Base-by-base conservation (phyloP, 1,284 basidiomycete species). In the Athelia sp. region DNA sequence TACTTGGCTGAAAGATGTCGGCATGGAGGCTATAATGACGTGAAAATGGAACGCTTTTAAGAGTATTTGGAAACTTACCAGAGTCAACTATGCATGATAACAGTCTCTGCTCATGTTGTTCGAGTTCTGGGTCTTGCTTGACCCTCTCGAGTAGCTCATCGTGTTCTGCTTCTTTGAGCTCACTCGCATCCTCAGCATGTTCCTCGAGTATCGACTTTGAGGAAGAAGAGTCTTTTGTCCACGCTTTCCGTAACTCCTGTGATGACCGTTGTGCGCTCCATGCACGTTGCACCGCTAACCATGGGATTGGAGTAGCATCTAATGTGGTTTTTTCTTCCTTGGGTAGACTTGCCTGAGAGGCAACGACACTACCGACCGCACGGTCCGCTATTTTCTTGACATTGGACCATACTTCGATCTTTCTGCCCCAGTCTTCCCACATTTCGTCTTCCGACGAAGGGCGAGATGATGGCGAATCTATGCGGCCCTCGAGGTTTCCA, bases 1-100 rank as follows among this genome's bases (percentile, higher is more conserved):
- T n/a, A 95, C 92, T 56, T 93, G 87, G 46, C 74, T 73, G 66
- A 95, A 95, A 1, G 86, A 83, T 6, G 91, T 93, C 15, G 84
- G 76, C 69, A 91, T 81, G 0, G 84, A 74, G 35, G 68, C 87
- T 89, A 43, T 31, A 18, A 43, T n/a, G 51, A 32, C 43, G 22
- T 45, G 46, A 43, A 48, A 53, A 45, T 56, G 36, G 59, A 53
- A 32, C 62, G 49, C n/a, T 17, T 40, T n/a, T n/a, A n/a, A n/a
- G 36, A 40, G 26, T 40, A 8, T 21, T 40, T n/a, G 36, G 26
- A 29, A 59, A 63, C 75, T 66, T 66, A 82, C 86, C 73, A 43
- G 89, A 67, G 67, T 95, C 85, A 15, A 96, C 88, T 51, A 96
- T 93, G 58, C 89, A 93, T 14, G 83, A 72, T 44, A 96, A 62